Base-by-base conservation (phyloP, 2,329 filamentous ascomycete species). In the Paecilomyces dactylethromorphus region DNA sequence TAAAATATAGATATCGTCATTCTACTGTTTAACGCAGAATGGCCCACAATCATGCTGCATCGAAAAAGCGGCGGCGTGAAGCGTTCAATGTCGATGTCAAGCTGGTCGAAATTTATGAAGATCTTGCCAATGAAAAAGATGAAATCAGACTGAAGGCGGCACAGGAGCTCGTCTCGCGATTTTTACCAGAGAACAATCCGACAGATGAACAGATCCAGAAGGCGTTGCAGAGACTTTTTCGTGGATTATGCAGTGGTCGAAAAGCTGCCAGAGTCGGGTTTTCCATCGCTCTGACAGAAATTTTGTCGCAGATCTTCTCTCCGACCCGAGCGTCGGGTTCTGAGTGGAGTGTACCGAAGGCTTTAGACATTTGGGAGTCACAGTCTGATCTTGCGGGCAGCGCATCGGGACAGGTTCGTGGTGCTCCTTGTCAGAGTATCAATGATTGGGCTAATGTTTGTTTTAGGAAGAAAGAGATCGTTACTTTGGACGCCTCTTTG, bases 211-310 rank as follows among this genome's bases (percentile, higher is more conserved):
- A 77, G 58, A 72, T 77, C 54, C 68, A 71, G 56, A 76, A 75
- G 57, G 69, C 70, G 1, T 61, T 81, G 63, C 84, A 84, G 69
- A 83, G 89, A 26, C 80, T 99, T 39, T 91, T 97, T 72, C 86
- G 90, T 57, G 94, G 94, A 49, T 85, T 97, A 18, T 92, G 92
- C 61, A 97, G 92, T 71, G 88, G 91, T 57, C 87, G 91, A 59
- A 96, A 96, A 77, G 91, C 90, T 12, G 91, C 93, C 18, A 84
- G 94, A 26, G 78, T 94, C 55, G 94, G 94, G 3, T 97, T 96
- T 72, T 96, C 91, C 57, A 82, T 97, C 58, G 93, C 93, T 0
- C 78, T 97, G 64, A 89, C 92, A 0, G 92, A 97, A 74, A 78
- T 95, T 8, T 72, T 96, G 52, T 81, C 84, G 3, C 85, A 93